Evolutionary conservation across 228 moss, liverwort and hornwort genomes (phyloP).

Genomic region (Sphagnum fallax): DNA sequence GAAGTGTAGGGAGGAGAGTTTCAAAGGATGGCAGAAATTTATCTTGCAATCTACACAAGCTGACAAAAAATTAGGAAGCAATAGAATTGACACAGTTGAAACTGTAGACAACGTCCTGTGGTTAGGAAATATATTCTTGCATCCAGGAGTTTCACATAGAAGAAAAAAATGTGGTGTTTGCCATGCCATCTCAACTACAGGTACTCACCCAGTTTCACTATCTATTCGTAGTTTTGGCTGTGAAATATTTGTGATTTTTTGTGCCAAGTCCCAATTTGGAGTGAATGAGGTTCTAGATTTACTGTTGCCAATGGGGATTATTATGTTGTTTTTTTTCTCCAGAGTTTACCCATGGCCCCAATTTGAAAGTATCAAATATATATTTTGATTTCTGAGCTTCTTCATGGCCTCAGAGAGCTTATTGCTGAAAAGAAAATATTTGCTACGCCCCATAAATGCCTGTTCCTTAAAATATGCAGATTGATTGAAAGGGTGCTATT

Average conservation of each 20-base stretch:
- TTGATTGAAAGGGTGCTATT: neutral
- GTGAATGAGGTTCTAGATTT: too few relatives aligned
- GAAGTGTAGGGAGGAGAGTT: neutral
- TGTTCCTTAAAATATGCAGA: neutral
- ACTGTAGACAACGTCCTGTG: constrained; percentile 6
- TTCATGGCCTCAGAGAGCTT: too few relatives aligned
- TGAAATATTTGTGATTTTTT: neutral
- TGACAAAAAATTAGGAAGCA: neutral
- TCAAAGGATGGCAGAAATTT: neutral
- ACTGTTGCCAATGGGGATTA: too few relatives aligned
- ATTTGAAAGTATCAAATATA: too few relatives aligned
- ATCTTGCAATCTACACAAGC: neutral
- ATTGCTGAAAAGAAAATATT: too few relatives aligned
- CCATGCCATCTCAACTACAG: constrained; percentile 30
- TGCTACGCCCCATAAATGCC: neutral
- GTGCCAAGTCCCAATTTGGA: too few relatives aligned
- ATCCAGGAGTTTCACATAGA: neutral
- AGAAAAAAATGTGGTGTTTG: constrained; percentile 11
- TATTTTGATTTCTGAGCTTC: too few relatives aligned
- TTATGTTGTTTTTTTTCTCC: too few relatives aligned
- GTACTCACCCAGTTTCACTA: constrained; percentile 9
- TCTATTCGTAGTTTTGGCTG: neutral
- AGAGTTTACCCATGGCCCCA: too few relatives aligned
- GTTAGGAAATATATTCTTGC: neutral
- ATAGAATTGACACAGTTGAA: constrained; percentile 7